Evolutionary conservation across 805 yeast genomes (phyloP), one percentile per base, ranked within the genome.

Genomic region (Lipomyces kockii): DNA sequence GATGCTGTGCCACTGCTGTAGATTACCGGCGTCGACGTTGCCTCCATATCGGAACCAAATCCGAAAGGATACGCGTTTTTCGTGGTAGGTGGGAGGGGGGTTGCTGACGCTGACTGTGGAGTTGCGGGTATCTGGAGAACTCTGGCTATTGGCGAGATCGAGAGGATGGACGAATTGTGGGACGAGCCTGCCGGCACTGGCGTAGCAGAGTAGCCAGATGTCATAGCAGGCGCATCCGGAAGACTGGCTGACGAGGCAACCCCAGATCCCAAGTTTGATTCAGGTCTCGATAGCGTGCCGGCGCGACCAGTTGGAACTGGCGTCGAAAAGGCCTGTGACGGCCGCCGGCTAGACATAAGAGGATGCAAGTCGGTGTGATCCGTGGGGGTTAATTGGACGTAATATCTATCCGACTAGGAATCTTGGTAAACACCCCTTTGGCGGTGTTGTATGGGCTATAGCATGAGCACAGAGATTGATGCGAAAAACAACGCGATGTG

Each of bases 61-160:
- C 52, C 58, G 51, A 49, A 59, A 49, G 66, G 60, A 39, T 63
- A 64, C 20, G 53, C 52, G 5, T 20, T 20, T 34, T 27, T 22
- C 17, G 66, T 51, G 3, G 62, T 25, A 6, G 70, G 70, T 8
- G 66, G 69, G 25, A 57, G 61, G 11, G 69, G 66, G 2, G 71
- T 64, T 17, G 57, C 56, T 14, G 65, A 58, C 25, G 64, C 35
- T 3, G 66, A 29, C n/a, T 54, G 43, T 7, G 71, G 60, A 9
- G 67, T 52, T 14, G 52, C 32, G 20, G 69, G 52, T 25, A 54
- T 43, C 22, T 37, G 39, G 29, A 39, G 17, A 7, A 62, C 43
- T 32, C 67, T 63, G 17, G 55, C 69, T 22, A 65, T 61, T n/a
- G 72, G 72, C 14, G 72, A 69, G 34, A 69, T 69, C 8, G 72